Evolutionary conservation across 1,284 basidiomycete genomes (phyloP), one percentile per base, ranked within the genome.

Genomic region (Vanrija sp.): DNA sequence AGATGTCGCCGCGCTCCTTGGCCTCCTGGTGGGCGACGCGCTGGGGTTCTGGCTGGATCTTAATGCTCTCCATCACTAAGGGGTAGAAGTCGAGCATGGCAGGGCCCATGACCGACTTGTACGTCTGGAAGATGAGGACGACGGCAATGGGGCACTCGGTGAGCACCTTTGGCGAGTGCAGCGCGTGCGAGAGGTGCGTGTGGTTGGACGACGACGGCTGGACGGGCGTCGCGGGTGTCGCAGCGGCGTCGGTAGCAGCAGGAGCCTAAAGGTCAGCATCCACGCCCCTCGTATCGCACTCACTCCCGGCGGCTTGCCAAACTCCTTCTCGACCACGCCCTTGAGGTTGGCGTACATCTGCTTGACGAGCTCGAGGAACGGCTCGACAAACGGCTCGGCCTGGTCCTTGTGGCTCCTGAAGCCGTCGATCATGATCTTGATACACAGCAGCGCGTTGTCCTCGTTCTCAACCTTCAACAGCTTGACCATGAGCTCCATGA

Each of bases 121-220:
- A 87, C 27, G 84, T 84, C 75, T 97, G 94, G 58, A 90, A 86
- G 74, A 97, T 88, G 41, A 94, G 84, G 39, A 96, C 90, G 62
- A 97, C 85, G 18, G 93, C 86, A 77, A 96, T 88, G 7, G 90
- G 90, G 79, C 96, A 89, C 75, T 99, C 96, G 6, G 89, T 87
- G 22, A 98, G 79, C 14, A 97, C 89, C 75, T 97, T 98, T 81
- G 97, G 96, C 71, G 92, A 95, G 51, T 85, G 84, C 50, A 86
- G 83, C 3, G 75, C 72, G 35, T 71, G 69, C n/a, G 72, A 51
- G 19, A 59, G 51, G 15, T 56, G 57, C 8, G 37, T 51, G 16
- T 59, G 57, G n/a, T 42, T 50, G 7, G 54, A 56, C 2, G 57
- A 51, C 15, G 57, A 52, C 6, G 54, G 50, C n/a, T 47, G 47